Conservation (phyloP, 2,329 filamentous ascomycete species). For the Colletotrichum sp. region DNA sequence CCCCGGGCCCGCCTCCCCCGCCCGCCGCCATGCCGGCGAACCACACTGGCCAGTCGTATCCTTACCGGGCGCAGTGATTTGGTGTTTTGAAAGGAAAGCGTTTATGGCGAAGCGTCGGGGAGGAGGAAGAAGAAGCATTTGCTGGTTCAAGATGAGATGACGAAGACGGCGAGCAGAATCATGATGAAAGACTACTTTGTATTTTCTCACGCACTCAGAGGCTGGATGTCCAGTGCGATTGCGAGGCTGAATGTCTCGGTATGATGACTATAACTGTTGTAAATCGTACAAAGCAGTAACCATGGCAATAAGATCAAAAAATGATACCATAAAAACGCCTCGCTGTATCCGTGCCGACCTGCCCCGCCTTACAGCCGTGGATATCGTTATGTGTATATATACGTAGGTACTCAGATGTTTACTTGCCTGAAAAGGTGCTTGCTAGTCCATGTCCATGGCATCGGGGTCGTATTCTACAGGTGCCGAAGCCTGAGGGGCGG, state of each 20-base stretch:
- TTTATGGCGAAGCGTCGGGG: neutral
- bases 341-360: neutral
- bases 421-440: neutral
- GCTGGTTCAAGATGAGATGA: neutral
- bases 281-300: neutral
- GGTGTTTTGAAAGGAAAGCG: neutral
- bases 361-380: neutral
- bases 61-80: conserved; percentile 16
- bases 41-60: conserved; percentile 39
- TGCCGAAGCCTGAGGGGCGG: conserved; percentile 2
- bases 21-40: conserved; percentile 28
- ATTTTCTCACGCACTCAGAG: neutral
- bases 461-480: conserved; percentile 53
- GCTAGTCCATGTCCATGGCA: conserved; percentile 70
- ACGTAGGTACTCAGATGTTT: neutral
- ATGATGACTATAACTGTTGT: neutral
- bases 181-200: neutral
- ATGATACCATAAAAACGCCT: conserved; percentile 13
- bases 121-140: neutral
- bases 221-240: neutral
- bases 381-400: neutral
- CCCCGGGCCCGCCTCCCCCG: conserved; percentile 53
- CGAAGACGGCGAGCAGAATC: neutral
- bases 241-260: neutral
- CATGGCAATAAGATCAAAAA: neutral